Base-by-base conservation (phyloP, 2,329 filamentous ascomycete species). In the Fusarium musae region DNA sequence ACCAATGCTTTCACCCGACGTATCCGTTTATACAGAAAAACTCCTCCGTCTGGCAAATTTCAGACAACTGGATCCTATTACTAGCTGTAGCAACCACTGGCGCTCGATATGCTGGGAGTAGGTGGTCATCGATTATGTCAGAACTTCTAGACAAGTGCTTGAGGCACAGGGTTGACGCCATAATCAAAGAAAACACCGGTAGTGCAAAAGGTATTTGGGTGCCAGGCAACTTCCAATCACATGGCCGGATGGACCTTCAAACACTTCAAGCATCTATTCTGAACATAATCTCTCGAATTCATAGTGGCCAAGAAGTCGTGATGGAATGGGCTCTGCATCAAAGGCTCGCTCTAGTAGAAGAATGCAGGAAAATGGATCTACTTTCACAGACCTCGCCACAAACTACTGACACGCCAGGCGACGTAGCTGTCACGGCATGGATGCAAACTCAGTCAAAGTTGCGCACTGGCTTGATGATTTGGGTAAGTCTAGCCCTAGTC, bases 21-120 rank as follows among this genome's bases (percentile, higher is more conserved):
- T 74, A 74, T 47, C 72, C 72, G 8, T 72, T 74, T 61, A 9
- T 74, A 6, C 72, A 47, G 19, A 36, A 61, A 30, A 53, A 30
- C 12, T n/a, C 63, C 42, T 56, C 57, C 11, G 15, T 50, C 28
- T 69, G 63, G 66, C 42, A 42, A 34, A 26, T 42, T 32, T 15
- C 30, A 11, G 43, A 26, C 4, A 47, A 40, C 13, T 69, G 64
- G 64, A 32, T 67, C 15, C 40, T 67, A 4, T 39, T 67, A 19
- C 23, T 67, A 9, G 64, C 64, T 39, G 54, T 67, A 37, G 66
- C 64, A 32, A 23, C 40, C 32, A 53, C 59, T 16, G 64, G 64
- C 3, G 63, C 64, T 32, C 66, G 59, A 12, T 67, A 67, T 21
- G 16, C 59, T 13, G 64, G 63, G 44, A 64, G 40, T 19, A 28